A percentile compares a stretch with the other conserved stretches of the same genome.
These are phyloP conservation scores for Rhododendron ovatum DNA, from an alignment of 148 eudicot species.

Conservation along the genomic window DNA sequence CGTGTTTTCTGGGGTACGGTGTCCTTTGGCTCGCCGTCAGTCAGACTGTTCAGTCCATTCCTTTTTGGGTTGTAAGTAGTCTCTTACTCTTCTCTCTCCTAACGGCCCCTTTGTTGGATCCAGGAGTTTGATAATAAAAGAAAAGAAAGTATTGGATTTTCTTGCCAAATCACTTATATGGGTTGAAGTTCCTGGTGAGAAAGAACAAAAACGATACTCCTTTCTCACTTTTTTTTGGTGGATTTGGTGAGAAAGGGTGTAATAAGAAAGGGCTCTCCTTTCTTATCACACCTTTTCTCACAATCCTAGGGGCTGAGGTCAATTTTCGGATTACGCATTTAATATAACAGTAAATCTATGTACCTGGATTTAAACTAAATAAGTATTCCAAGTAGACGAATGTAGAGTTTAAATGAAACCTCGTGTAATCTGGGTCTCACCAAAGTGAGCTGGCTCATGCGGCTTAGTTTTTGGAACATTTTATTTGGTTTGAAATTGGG, in stretches of 20 bases:
- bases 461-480: not conserved
- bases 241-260: no score
- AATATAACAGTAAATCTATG: no score
- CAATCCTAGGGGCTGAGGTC: not conserved
- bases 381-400: not conserved
- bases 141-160: not conserved
- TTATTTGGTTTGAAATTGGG: not conserved
- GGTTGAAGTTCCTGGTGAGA: not conserved
- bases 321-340: not conserved
- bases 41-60: slow-evolving; percentile 61
- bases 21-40: slow-evolving; percentile 88
- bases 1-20: slow-evolving; percentile 81
- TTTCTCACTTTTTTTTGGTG: not conserved
- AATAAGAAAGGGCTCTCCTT: no score
- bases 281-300: not conserved
- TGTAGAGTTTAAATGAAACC: not conserved
- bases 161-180: not conserved
- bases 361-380: not conserved
- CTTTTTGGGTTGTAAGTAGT: slow-evolving; percentile 72
- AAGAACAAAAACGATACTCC: not conserved
- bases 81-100: not conserved
- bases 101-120: no score
- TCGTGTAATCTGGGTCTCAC: not conserved
- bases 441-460: not conserved
- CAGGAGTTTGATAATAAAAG: not conserved